Percentiles rank a stretch among this genome's conserved stretches.
phyloP scores from a whole-genome alignment of 768 basidiomycete genomes.

The Phallus indusiatus region DNA sequence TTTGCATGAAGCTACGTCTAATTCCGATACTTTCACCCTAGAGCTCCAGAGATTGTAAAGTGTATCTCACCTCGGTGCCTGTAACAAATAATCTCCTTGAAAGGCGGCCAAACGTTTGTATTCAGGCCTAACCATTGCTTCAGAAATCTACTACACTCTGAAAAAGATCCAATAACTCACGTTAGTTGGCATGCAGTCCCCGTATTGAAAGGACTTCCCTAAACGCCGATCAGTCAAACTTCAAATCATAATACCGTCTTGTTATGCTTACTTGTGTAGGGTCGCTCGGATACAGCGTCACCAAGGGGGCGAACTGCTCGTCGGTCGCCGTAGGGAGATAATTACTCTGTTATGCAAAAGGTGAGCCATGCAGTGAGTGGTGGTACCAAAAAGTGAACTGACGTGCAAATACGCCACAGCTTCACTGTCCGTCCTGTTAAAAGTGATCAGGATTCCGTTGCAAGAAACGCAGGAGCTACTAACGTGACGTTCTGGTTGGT shows the following conservation, averaged over 20 bases:
- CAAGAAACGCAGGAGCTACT: background rate
- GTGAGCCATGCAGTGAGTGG: constrained; percentile 6
- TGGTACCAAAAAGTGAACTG: background rate
- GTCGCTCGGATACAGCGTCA: constrained; percentile 12
- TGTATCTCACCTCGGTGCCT: constrained; percentile 32
- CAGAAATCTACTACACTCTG: background rate
- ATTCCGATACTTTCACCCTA: background rate
- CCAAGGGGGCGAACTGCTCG: background rate
- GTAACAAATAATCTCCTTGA: constrained; percentile 41
- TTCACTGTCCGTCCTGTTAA: constrained; percentile 16
- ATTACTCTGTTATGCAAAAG: constrained; percentile 8
- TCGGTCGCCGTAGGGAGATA: constrained; percentile 17
- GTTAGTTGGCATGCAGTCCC: constrained; percentile 32
- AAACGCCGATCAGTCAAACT: background rate
- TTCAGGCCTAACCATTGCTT: constrained; percentile 21
- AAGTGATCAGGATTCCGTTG: background rate
- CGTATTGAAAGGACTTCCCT: constrained; percentile 50
- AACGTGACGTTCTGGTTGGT: constrained; percentile 22
- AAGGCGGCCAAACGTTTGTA: constrained; percentile 44
- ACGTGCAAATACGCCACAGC: background rate
- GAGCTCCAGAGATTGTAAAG: too few species aligned
- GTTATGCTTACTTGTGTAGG: constrained; percentile 6
- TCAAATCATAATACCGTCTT: background rate
- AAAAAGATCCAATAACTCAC: background rate
- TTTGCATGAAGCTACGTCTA: constrained; percentile 30